Evolutionary conservation across 1,284 basidiomycete species (phyloP), one percentile per base, ranked within the genome.

Genomic region (Binderoboletus segoi): DNA sequence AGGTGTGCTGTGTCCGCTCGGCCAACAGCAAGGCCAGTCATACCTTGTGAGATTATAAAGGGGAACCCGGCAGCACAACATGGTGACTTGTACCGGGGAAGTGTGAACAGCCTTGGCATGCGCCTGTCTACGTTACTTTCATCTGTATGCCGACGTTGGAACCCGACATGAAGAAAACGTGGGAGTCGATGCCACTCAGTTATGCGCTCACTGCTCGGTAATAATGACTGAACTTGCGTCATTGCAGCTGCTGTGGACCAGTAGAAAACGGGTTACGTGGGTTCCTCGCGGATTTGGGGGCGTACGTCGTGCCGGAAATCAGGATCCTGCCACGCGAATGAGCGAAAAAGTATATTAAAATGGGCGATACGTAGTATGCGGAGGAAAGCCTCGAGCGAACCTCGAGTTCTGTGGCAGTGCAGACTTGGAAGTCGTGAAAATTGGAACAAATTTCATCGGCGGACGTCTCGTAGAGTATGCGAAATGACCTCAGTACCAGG

Each of bases 21-120:
- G 50, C 59, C 63, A 53, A 57, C 58, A 46, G 56, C 53, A 66
- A 56, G 26, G 48, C 41, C 48, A 37, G 55, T 53, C 68, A 61
- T 64, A 61, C 67, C 56, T 30, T 56, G 47, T 21, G 59, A 57
- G 57, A 48, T 69, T 74, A 67, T 73, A 74, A 67, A 54, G 63
- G 53, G 48, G 32, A 47, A 33, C 20, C 53, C 52, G 58, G 65
- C 33, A 47, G 33, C 20, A 48, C 55, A 68, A 69, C 66, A 66
- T 67, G 67, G 54, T 53, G 46, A 37, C 57, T 59, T 54, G 54
- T 57, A 54, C 59, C 59, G 63, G 63, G 33, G 61, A 53, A 48
- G 43, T 15, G 46, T 43, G 71, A 30, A 74, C 65, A 71, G 69
- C 72, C 69, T 49, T 40, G 45, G 54, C 32, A 33, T 58, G 51